A percentile compares a stretch with the other conserved stretches of the same genome.
phyloP scores from a whole-genome alignment of 208 protist species.

The Wallacemonas sp. region DNA sequence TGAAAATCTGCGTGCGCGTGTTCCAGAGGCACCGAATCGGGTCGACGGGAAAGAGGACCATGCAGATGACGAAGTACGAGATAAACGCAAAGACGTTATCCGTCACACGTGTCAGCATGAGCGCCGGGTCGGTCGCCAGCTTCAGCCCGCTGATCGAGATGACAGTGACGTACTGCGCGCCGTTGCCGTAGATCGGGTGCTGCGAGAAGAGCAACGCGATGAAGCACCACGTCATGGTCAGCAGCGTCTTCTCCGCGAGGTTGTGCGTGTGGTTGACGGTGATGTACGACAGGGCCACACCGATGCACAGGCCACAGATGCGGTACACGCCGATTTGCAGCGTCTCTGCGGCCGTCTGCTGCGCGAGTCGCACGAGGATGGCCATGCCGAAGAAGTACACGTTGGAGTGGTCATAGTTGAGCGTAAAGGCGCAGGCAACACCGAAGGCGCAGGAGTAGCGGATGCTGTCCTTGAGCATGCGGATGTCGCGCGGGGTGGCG shows the following conservation, averaged over 20 bases:
- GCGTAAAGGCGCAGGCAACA: conserved; percentile 37
- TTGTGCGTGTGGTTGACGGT: conserved; percentile 23
- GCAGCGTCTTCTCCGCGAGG: conserved; percentile 21
- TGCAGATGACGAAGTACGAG: conserved; percentile 48
- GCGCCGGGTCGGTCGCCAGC: neutral
- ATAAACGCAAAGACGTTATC: conserved; percentile 48
- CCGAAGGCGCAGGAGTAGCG: conserved; percentile 57
- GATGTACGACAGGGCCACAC: conserved; percentile 29
- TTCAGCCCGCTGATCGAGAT: conserved; percentile 28
- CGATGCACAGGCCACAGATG: conserved; percentile 42
- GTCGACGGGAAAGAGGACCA: conserved; percentile 58
- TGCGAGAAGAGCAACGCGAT: conserved; percentile 24
- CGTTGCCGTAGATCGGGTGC: conserved; percentile 30
- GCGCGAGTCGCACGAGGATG: conserved; percentile 53
- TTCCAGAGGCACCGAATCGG: conserved; percentile 53
- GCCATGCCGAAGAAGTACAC: conserved; percentile 64
- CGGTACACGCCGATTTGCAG: conserved; percentile 44
- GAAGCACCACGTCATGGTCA: conserved; percentile 28
- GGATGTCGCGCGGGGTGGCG: conserved; percentile 60
- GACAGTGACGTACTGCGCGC: conserved; percentile 35
- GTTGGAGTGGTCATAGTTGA: conserved; percentile 32
- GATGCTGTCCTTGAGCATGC: conserved; percentile 69
- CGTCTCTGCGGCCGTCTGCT: conserved; percentile 51
- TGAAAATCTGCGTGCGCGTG: conserved; percentile 28
- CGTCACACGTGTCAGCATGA: conserved; percentile 36